Evolutionary conservation across 2,329 filamentous ascomycete species (phyloP).

Genomic region (Penicillium occitanis): DNA sequence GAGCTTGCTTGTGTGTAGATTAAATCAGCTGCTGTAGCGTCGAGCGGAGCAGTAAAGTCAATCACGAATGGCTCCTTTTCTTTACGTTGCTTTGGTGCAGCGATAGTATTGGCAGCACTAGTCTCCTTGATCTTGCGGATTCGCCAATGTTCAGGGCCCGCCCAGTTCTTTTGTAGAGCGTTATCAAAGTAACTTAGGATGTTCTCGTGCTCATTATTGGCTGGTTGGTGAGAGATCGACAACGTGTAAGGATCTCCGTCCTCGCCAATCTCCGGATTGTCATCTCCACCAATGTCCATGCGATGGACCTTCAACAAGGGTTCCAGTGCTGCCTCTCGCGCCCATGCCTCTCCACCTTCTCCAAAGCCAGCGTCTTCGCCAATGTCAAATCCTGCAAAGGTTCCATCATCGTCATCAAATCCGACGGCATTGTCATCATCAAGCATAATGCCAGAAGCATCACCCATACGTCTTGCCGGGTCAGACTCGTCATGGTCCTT

Average conservation of each 20-base stretch:
- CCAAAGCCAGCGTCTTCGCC: slow-evolving; percentile 74
- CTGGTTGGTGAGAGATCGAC: slow-evolving; percentile 70
- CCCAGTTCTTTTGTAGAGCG: slow-evolving; percentile 95
- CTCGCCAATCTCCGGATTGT: slow-evolving; percentile 55
- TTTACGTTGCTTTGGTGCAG: slow-evolving; percentile 66
- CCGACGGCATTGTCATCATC: slow-evolving; percentile 82
- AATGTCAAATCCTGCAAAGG: slow-evolving; percentile 69
- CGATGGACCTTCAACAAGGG: slow-evolving; percentile 78
- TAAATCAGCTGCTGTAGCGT: slow-evolving; percentile 66
- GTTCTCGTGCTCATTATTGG: slow-evolving; percentile 76
- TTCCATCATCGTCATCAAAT: slow-evolving; percentile 75
- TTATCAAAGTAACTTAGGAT: slow-evolving; percentile 98
- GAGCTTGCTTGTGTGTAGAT: slow-evolving; percentile 80
- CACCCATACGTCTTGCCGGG: slow-evolving; percentile 52
- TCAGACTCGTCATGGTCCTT: slow-evolving; percentile 54
- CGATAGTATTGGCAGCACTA: slow-evolving; percentile 51
- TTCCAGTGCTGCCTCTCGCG: slow-evolving; percentile 80
- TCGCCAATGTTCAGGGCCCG: slow-evolving; percentile 96
- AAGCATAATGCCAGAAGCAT: slow-evolving; percentile 77
- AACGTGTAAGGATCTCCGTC: slow-evolving; percentile 73
- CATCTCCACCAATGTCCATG: slow-evolving; percentile 52
- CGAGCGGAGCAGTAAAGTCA: slow-evolving; percentile 77
- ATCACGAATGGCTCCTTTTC: slow-evolving; percentile 97
- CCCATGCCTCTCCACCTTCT: slow-evolving; percentile 95
- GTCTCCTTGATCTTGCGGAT: slow-evolving; percentile 89